A percentile compares a stretch with the other conserved stretches of the same genome.
Conservation (phyloP, 495 filamentous ascomycete species). For the Cladorrhinum samala region DNA sequence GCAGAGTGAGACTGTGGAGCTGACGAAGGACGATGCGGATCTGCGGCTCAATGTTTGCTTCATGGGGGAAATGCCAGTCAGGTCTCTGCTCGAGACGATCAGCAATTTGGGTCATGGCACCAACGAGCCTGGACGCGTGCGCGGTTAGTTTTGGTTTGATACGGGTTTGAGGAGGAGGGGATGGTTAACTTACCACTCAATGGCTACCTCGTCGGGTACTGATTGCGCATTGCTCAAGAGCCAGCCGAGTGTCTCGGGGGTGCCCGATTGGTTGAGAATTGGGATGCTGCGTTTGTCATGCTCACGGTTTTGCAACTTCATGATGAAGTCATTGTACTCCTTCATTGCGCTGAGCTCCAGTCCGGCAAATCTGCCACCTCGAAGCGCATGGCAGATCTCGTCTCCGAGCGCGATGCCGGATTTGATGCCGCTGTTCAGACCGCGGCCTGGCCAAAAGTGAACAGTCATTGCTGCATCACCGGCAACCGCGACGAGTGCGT, state of each 20-base stretch:
- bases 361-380: conserved; percentile 24
- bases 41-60: conserved; percentile 30
- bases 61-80: conserved; percentile 26
- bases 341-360: conserved; percentile 26
- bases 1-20: conserved; percentile 22
- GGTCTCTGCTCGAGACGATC: conserved; percentile 24
- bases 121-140: conserved; percentile 17
- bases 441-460: conserved; percentile 31
- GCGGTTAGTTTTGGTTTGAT: neutral
- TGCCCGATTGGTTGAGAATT: conserved; percentile 32
- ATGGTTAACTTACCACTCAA: conserved; percentile 19
- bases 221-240: conserved; percentile 22
- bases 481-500: conserved; percentile 27
- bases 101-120: conserved; percentile 30
- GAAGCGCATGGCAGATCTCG: conserved; percentile 30
- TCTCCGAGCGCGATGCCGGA: conserved; percentile 27
- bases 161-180: neutral
- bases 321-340: conserved; percentile 33
- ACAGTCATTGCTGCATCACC: conserved; percentile 33
- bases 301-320: conserved; percentile 31
- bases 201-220: conserved; percentile 27
- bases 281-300: conserved; percentile 36
- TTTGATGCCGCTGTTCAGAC: conserved; percentile 33
- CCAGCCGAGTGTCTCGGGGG: conserved; percentile 31
- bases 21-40: conserved; percentile 33